Evolutionary conservation across 2,329 filamentous ascomycete species (phyloP).

Genomic region (Botryosphaeria dothidea): DNA sequence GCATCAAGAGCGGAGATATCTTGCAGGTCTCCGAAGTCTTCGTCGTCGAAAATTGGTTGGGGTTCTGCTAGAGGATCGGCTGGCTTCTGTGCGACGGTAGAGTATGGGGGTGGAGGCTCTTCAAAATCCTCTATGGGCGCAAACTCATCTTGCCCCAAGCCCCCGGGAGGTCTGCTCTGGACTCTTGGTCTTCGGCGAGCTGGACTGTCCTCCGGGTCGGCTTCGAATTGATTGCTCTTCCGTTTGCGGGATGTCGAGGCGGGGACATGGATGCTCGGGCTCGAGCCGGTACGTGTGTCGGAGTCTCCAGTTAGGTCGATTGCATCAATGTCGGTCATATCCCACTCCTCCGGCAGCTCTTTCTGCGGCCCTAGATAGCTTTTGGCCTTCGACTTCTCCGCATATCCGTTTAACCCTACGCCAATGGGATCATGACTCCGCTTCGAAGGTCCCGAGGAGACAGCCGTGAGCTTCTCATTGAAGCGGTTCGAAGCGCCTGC

Average conservation of each 20-base stretch:
- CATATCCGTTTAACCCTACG: background rate
- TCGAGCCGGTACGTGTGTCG: conserved; percentile 25
- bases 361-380: background rate
- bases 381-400: background rate
- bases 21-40: background rate
- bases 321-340: conserved; percentile 25
- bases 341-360: background rate
- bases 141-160: conserved; percentile 19
- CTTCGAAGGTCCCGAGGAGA: background rate
- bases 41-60: background rate
- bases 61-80: background rate
- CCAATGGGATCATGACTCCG: background rate
- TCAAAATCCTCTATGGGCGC: conserved; percentile 12
- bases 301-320: conserved; percentile 39
- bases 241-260: conserved; percentile 40
- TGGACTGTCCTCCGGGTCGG: conserved; percentile 24
- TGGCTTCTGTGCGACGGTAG: conserved; percentile 38
- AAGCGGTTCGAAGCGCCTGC: background rate
- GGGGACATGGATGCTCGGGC: conserved; percentile 19
- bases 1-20: background rate
- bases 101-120: conserved; percentile 44
- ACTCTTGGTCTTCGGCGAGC: background rate
- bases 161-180: background rate
- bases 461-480: background rate
- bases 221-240: conserved; percentile 48